Conservation (phyloP, 306 rosid species). For the Benincasa hispida region DNA sequence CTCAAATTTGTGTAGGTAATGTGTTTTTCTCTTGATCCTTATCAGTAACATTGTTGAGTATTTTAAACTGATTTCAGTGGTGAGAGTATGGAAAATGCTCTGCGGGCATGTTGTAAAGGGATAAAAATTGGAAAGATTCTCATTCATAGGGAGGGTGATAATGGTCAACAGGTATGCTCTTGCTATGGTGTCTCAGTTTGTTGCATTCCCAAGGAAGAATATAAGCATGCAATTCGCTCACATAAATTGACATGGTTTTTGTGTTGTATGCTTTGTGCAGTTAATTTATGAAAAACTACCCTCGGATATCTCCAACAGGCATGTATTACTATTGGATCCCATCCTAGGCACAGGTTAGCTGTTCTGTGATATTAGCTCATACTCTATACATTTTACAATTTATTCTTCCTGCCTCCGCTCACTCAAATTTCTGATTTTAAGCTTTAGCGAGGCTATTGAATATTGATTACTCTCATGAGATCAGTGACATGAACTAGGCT, state of each 20-base stretch:
- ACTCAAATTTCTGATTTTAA: not conserved
- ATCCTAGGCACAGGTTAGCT: constrained; percentile 87
- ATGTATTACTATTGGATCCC: constrained; percentile 90
- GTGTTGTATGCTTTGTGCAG: constrained; percentile 34
- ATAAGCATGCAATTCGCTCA: not conserved
- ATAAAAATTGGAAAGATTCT: constrained; percentile 98
- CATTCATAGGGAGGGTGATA: constrained; percentile 98
- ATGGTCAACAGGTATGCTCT: constrained; percentile 85
- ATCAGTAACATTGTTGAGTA: not conserved
- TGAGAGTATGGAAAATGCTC: constrained; percentile 99
- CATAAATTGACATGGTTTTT: not conserved
- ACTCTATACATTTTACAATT: not conserved
- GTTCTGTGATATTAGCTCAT: not conserved
- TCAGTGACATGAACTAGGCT: not conserved
- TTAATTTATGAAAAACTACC: constrained; percentile 90
- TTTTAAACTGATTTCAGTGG: constrained; percentile 41
- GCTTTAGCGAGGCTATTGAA: not conserved
- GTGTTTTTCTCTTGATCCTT: constrained; percentile 1
- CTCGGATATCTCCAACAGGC: constrained; percentile 87
- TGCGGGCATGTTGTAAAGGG: constrained; percentile 98
- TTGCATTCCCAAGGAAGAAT: not conserved
- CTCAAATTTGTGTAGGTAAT: not conserved
- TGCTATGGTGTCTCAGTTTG: not conserved
- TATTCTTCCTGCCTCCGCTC: not conserved
- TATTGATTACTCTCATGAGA: not conserved